Evolutionary conservation across 148 eudicot genomes (phyloP), one percentile per base, ranked within the genome.

Genomic region (Persicaria maculosa): DNA sequence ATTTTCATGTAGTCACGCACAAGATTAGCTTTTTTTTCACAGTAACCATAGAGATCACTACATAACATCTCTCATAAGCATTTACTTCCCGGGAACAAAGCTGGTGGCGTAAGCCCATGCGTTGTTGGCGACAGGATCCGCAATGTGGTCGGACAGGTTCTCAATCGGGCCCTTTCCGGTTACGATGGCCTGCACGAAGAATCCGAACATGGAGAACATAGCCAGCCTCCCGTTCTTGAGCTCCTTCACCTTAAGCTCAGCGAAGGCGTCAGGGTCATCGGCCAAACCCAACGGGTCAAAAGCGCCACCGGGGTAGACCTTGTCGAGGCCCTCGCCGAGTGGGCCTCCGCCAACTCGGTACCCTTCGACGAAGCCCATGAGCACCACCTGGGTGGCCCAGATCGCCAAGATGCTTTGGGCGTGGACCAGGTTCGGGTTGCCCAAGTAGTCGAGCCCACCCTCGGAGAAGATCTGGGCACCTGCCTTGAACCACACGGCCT

Each of bases 271-370:
- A 0, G 90, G 90, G 58, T 87, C 90, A 61, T 87, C 90, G 1
- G 90, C 90, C 68, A 85, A 61, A 10, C 88, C 90, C 46, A 87
- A 74, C 10, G 88, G 90, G 88, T 87, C 90, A 62, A 87, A 87
- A 5, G 90, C 77, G 4, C 90, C 90, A 36, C 90, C 90, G 0
- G 86, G 88, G 78, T 87, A 87, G 20, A 85, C 7, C 79, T 85
- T 78, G 82, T 85, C 90, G 5, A 85, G 88, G 7, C 85, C 90
- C 72, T 87, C 90, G 70, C 90, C 90, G 54, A 85, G 77, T 68
- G 90, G 90, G n/a, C 90, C 90, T 6, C 88, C 88, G 54, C 86
- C 86, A 19, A 84, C 86, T 43, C 90, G 78, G 90, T 87, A 87
- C 0, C 88, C 90, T 50, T 87, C 90, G n/a, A 87, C 47, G 0